Conservation (phyloP, 2,329 filamentous ascomycete genomes). For the Talaromyces sp. region DNA sequence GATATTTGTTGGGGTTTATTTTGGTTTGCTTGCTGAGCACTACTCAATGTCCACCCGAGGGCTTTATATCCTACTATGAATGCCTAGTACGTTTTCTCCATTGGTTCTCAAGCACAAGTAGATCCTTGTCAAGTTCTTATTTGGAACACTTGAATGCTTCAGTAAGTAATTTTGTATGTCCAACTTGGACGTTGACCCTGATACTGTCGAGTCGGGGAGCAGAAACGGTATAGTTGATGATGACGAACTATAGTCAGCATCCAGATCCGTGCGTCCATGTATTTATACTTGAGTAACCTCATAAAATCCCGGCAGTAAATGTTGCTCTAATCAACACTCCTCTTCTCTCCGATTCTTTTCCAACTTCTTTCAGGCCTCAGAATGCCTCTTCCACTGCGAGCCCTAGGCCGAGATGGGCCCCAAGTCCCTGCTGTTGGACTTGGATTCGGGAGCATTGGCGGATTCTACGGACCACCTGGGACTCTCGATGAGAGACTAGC, state of each 20-base stretch:
- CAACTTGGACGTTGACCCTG: background rate
- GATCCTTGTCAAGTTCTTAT: background rate
- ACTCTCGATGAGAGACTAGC: conserved; percentile 47
- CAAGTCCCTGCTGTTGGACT: conserved; percentile 24
- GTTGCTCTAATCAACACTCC: background rate
- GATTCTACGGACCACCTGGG: conserved; percentile 44
- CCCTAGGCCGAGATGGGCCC: conserved; percentile 26
- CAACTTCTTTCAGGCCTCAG: background rate
- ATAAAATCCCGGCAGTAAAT: background rate
- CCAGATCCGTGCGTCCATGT: background rate
- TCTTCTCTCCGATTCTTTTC: background rate
- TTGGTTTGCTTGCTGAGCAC: no score
- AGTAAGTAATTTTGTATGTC: background rate
- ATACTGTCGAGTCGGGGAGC: background rate
- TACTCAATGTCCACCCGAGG: background rate
- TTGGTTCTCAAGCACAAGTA: background rate
- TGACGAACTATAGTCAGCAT: background rate
- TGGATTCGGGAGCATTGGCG: conserved; percentile 22
- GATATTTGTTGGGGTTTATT: background rate
- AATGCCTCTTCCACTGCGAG: background rate
- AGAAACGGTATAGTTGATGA: background rate
- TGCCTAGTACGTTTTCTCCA: background rate
- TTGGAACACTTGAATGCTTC: background rate
- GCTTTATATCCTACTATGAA: background rate
- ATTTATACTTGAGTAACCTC: background rate